These are phyloP conservation scores for Serendipita vermifera DNA, from an alignment of 768 basidiomycete genomes.

Conservation along the genomic window DNA sequence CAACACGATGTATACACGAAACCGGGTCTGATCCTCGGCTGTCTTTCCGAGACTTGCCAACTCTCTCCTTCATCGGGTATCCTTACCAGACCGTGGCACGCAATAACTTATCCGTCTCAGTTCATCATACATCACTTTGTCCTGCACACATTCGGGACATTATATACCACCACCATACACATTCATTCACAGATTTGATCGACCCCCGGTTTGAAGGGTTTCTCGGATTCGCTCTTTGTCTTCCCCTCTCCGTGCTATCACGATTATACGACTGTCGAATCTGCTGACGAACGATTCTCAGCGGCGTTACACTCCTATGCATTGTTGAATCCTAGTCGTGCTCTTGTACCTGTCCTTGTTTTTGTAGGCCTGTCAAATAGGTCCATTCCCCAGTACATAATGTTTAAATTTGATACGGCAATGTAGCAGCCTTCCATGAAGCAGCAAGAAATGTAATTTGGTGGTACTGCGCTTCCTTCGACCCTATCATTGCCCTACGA, in stretches of 20 bases:
- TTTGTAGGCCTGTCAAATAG: conserved; percentile 11
- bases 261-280: conserved; percentile 1
- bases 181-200: no score
- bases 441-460: no score
- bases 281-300: conserved; percentile 4
- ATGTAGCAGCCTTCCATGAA: no score
- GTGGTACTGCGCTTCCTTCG: no score
- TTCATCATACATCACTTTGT: background rate
- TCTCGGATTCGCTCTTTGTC: no score
- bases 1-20: background rate
- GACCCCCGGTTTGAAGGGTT: no score
- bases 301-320: background rate
- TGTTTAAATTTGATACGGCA: no score
- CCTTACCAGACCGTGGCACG: conserved; percentile 6
- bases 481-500: no score
- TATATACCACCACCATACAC: no score
- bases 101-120: conserved; percentile 6
- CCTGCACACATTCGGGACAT: background rate
- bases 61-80: conserved; percentile 1
- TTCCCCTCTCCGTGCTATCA: no score
- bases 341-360: conserved; percentile 9
- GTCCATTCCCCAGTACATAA: no score
- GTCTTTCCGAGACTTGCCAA: background rate
- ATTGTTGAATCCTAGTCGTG: conserved; percentile 1
- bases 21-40: no score